phyloP scores from a whole-genome alignment of 139 green algal genomes.

The Tetraselmis chui region DNA sequence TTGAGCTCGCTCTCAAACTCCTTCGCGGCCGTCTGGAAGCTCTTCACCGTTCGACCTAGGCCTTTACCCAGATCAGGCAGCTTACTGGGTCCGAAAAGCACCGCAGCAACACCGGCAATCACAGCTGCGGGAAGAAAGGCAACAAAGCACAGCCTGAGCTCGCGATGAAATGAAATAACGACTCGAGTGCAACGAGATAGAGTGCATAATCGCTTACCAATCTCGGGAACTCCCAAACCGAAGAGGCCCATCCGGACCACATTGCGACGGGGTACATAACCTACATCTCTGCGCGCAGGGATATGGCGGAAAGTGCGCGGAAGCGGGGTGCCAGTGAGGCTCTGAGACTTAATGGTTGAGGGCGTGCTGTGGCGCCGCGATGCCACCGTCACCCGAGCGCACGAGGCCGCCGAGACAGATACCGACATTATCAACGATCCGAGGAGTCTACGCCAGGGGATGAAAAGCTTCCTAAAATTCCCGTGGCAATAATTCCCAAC shows the following conservation, averaged over 20 bases:
- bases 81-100: slow-evolving; percentile 60
- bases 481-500: no score
- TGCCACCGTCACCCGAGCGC: no score
- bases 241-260: neutral
- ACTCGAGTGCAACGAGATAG: no score
- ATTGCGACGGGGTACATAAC: neutral
- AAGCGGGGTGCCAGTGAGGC: no score
- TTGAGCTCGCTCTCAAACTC: slow-evolving; percentile 39
- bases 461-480: no score
- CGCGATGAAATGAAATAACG: no score
- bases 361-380: no score
- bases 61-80: slow-evolving; percentile 88
- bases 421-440: no score
- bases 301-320: neutral
- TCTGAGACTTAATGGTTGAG: no score
- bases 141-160: no score
- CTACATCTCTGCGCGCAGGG: neutral
- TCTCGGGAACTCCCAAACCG: neutral
- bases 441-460: no score
- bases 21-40: slow-evolving; percentile 81
- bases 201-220: neutral
- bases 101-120: neutral
- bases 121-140: neutral
- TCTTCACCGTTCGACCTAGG: slow-evolving; percentile 89
- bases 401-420: no score